Evolutionary conservation across 495 filamentous ascomycete species (phyloP).

Genomic region (Paragyromitra xinjiangensis): DNA sequence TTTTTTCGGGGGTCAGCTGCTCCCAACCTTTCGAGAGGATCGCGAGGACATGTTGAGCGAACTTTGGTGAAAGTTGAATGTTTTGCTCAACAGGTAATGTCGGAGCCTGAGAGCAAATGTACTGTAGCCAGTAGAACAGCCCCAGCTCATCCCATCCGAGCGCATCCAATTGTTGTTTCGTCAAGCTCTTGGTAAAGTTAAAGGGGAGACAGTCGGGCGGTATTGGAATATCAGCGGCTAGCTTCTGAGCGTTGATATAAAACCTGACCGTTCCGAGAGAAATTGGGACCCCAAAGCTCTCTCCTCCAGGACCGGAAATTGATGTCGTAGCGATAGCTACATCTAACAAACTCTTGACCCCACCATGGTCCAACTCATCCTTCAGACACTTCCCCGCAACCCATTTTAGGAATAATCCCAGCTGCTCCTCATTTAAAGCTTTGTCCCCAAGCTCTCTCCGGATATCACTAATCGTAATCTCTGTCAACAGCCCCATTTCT

Average conservation of each 20-base stretch:
- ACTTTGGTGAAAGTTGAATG: constrained; percentile 74
- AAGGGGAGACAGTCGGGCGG: constrained; percentile 86
- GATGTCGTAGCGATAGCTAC: constrained; percentile 75
- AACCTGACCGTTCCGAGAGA: constrained; percentile 76
- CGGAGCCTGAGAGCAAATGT: constrained; percentile 65
- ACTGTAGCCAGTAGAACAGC: constrained; percentile 82
- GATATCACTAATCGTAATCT: constrained; percentile 87
- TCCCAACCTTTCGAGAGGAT: constrained; percentile 92
- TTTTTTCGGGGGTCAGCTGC: constrained; percentile 69
- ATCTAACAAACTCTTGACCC: constrained; percentile 72
- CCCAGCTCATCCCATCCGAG: constrained; percentile 85
- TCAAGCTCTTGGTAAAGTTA: constrained; percentile 70
- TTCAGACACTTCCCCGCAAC: constrained; percentile 70
- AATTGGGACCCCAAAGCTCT: constrained; percentile 73
- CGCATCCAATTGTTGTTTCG: constrained; percentile 72
- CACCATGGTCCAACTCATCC: constrained; percentile 71
- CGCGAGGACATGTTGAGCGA: constrained; percentile 78
- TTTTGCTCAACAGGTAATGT: constrained; percentile 65
- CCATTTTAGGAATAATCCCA: constrained; percentile 83
- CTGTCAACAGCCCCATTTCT: constrained; percentile 79
- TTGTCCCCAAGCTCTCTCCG: constrained; percentile 77
- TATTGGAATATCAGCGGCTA: constrained; percentile 82
- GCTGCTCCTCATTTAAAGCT: constrained; percentile 76
- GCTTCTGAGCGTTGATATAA: constrained; percentile 76
- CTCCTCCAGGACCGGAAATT: constrained; percentile 60